phyloP scores from a whole-genome alignment of 1,139 yeast genomes.

The Diutina rugosa region DNA sequence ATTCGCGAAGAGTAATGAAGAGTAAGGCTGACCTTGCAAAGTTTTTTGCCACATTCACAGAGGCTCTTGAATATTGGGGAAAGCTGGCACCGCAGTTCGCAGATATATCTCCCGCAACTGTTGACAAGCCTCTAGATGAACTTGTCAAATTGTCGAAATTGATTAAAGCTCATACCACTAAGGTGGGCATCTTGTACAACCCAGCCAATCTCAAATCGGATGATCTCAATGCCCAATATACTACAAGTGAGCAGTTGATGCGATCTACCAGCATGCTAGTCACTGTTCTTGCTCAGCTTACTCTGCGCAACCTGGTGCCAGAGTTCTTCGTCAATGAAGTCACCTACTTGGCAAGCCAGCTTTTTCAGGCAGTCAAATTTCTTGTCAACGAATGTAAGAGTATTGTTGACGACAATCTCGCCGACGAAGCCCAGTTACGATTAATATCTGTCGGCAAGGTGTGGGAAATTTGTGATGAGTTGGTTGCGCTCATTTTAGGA shows the following conservation, averaged over 20 bases:
- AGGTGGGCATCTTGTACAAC: slow-evolving; percentile 63
- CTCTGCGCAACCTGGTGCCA: slow-evolving; percentile 9
- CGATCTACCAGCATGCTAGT: slow-evolving; percentile 7
- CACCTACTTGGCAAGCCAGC: slow-evolving; percentile 13
- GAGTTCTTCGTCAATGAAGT: slow-evolving; percentile 28
- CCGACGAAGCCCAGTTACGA: slow-evolving; percentile 16
- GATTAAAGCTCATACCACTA: slow-evolving; percentile 68
- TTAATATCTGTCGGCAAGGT: slow-evolving; percentile 48
- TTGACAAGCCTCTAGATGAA: slow-evolving; percentile 35
- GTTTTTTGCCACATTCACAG: background rate
- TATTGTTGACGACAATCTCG: background rate
- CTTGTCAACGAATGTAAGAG: slow-evolving; percentile 8
- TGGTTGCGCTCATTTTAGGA: slow-evolving; percentile 23
- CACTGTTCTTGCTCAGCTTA: slow-evolving; percentile 33
- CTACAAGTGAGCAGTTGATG: slow-evolving; percentile 1
- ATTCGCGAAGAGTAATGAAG: background rate
- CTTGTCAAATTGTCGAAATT: slow-evolving; percentile 43
- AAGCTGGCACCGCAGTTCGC: background rate
- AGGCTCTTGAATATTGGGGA: background rate
- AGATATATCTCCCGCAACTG: slow-evolving; percentile 5
- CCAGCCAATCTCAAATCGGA: slow-evolving; percentile 35
- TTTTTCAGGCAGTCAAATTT: slow-evolving; percentile 16
- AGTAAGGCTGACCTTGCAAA: background rate
- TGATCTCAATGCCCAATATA: slow-evolving; percentile 7
- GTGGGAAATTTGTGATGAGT: slow-evolving; percentile 46